Conservation (phyloP, 768 basidiomycete genomes). For the Pulveroboletus ravenelii region DNA sequence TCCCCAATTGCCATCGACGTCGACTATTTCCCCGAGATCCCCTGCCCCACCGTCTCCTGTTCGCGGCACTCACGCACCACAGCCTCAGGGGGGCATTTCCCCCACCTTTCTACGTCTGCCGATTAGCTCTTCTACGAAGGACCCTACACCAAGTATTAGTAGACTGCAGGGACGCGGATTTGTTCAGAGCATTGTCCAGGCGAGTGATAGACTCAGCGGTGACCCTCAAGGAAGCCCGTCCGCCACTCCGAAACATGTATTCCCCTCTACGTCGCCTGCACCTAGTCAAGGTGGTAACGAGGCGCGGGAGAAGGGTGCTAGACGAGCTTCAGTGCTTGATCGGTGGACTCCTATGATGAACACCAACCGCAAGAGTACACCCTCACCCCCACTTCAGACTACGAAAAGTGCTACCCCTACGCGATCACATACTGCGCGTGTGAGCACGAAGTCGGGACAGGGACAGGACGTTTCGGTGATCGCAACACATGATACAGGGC, state of each 20-base stretch:
- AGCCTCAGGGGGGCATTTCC: constrained; percentile 41
- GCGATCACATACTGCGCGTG: constrained; percentile 37
- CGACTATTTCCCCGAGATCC: constrained; percentile 22
- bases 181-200: constrained; percentile 78
- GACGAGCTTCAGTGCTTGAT: constrained; percentile 55
- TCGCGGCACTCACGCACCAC: constrained; percentile 40
- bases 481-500: constrained; percentile 30
- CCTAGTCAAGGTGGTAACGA: constrained; percentile 31
- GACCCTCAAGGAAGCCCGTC: constrained; percentile 32
- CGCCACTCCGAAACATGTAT: constrained; percentile 21
- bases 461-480: constrained; percentile 20
- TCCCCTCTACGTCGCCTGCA: constrained; percentile 28
- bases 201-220: constrained; percentile 48
- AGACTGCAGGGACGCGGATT: constrained; percentile 81
- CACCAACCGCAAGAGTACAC: constrained; percentile 26
- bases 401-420: constrained; percentile 39
- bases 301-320: constrained; percentile 35
- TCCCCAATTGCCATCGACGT: constrained; percentile 27
- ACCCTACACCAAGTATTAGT: constrained; percentile 77
- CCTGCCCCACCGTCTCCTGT: constrained; percentile 35
- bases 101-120: constrained; percentile 52
- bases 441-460: constrained; percentile 21
- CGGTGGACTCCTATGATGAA: constrained; percentile 55
- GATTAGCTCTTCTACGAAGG: constrained; percentile 48
- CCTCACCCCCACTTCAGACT: constrained; percentile 34